phyloP scores from a whole-genome alignment of 2,329 filamentous ascomycete species.

The Teratosphaeria gauchensis region DNA sequence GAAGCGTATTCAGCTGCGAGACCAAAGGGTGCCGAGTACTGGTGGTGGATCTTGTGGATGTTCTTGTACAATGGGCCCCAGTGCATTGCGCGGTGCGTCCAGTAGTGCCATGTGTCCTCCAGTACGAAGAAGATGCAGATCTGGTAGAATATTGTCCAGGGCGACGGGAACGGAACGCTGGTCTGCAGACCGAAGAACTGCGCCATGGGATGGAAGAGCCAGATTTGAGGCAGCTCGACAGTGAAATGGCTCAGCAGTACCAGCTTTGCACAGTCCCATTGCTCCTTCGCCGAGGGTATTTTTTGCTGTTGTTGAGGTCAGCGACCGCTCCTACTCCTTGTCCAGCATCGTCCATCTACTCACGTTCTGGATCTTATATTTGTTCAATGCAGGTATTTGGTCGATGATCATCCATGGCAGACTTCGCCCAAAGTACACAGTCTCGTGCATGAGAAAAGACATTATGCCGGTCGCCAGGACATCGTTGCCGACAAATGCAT shows the following conservation, averaged over 20 bases:
- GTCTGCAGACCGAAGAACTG: slow-evolving; percentile 85
- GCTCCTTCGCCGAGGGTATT: slow-evolving; percentile 83
- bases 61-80: slow-evolving; percentile 91
- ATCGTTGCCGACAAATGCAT: slow-evolving; percentile 97
- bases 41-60: slow-evolving; percentile 98
- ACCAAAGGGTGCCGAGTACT: slow-evolving; percentile 95
- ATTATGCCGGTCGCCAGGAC: slow-evolving; percentile 92
- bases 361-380: slow-evolving; percentile 89
- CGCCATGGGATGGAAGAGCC: slow-evolving; percentile 96
- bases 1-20: slow-evolving; percentile 95
- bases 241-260: slow-evolving; percentile 95
- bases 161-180: slow-evolving; percentile 76
- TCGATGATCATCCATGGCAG: slow-evolving; percentile 92
- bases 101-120: slow-evolving; percentile 98
- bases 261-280: slow-evolving; percentile 86
- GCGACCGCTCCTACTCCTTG: neutral
- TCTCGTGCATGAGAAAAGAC: slow-evolving; percentile 92
- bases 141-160: slow-evolving; percentile 81
- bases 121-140: slow-evolving; percentile 90
- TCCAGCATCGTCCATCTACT: slow-evolving; percentile 22
- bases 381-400: slow-evolving; percentile 73
- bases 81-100: slow-evolving; percentile 85
- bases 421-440: slow-evolving; percentile 85
- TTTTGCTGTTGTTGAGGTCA: slow-evolving; percentile 48
- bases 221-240: slow-evolving; percentile 95